A percentile compares a stretch with the other conserved stretches of the same genome.
phyloP scores from a whole-genome alignment of 2,329 filamentous ascomycete species.

The Aphanoascus verrucosus region DNA sequence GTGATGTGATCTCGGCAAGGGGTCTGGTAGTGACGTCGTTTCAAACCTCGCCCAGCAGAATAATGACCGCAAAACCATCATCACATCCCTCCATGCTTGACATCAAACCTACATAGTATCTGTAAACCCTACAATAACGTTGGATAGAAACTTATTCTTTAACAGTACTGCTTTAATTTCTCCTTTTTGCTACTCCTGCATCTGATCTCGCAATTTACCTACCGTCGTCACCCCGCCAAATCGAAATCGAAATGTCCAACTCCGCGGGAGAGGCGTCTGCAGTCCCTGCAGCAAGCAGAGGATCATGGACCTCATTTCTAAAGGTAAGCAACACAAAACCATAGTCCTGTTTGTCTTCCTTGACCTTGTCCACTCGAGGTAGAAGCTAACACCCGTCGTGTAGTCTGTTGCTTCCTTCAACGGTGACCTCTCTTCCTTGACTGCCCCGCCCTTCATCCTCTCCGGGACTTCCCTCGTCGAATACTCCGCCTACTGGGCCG shows the following conservation, averaged over 20 bases:
- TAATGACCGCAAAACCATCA: no score
- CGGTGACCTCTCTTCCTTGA: constrained; percentile 69
- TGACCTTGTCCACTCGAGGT: neutral
- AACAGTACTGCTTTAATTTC: no score
- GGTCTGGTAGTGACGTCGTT: no score
- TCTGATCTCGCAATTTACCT: neutral
- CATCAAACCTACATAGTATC: neutral
- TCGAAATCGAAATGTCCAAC: constrained; percentile 4
- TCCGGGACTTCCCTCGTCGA: constrained; percentile 68
- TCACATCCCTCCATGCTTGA: neutral
- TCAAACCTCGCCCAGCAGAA: no score
- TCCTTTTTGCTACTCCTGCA: no score
- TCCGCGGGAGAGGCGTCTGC: constrained; percentile 32
- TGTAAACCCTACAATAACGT: neutral
- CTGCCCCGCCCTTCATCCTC: constrained; percentile 72
- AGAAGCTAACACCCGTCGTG: neutral
- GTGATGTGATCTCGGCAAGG: no score
- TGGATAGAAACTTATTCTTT: no score
- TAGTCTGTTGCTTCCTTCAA: constrained; percentile 69
- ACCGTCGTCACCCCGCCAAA: neutral
- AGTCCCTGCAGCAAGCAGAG: constrained; percentile 34
- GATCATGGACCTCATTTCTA: constrained; percentile 40
- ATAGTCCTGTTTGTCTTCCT: neutral
- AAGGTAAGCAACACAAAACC: constrained; percentile 27
- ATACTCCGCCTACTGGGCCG: constrained; percentile 74